phyloP scores from a whole-genome alignment of 306 rosid species.

The Prosopis cineraria region DNA sequence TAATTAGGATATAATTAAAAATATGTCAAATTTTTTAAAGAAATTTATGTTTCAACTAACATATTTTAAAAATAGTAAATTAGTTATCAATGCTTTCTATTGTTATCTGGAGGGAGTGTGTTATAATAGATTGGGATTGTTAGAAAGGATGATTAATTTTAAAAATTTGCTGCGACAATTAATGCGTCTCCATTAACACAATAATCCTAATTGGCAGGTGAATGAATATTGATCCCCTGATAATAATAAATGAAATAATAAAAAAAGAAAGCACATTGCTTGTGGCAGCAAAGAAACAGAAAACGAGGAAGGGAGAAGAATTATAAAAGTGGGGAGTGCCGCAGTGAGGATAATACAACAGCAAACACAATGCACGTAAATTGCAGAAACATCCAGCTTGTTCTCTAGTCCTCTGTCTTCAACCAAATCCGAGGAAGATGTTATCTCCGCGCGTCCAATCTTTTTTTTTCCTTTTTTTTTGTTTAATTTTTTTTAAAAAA shows the following conservation, averaged over 20 bases:
- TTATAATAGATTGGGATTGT: too few relatives aligned
- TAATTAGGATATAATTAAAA: too few relatives aligned
- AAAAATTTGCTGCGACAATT: background rate
- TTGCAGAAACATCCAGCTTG: background rate
- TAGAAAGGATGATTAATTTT: conserved; percentile 4
- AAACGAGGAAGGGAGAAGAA: conserved; percentile 30
- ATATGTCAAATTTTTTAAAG: too few relatives aligned
- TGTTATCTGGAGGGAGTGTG: too few relatives aligned
- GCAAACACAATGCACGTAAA: background rate
- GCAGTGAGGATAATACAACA: conserved; percentile 45
- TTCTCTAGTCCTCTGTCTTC: background rate
- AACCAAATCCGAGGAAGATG: background rate
- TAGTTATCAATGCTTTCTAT: too few relatives aligned
- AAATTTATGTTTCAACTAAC: too few relatives aligned
- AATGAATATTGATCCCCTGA: background rate
- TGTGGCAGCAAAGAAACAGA: background rate
- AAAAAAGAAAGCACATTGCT: background rate
- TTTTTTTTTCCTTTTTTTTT: background rate
- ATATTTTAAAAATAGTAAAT: too few relatives aligned
- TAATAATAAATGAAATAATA: background rate
- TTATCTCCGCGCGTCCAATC: background rate
- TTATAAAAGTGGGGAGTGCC: conserved; percentile 48
- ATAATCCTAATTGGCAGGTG: background rate
- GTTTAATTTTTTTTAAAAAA: background rate
- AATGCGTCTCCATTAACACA: background rate